Conservation (phyloP, 495 filamentous ascomycete species). For the Cenococcum geophilum region DNA sequence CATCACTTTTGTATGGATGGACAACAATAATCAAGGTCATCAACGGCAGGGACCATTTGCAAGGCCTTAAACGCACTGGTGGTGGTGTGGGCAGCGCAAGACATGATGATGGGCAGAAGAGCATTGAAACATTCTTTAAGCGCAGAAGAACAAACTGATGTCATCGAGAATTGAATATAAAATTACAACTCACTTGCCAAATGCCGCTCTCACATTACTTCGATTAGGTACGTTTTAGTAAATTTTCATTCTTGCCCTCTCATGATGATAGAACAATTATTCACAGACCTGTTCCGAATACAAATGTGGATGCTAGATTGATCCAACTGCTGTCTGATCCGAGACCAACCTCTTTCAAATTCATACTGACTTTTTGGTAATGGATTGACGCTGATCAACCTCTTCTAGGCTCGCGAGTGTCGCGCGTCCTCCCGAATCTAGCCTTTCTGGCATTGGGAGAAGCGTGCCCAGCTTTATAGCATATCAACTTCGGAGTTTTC, state of each 20-base stretch:
- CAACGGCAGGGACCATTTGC: constrained; percentile 63
- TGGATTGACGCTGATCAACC: background rate
- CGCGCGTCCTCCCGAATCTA: too few relatives aligned
- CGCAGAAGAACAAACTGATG: constrained; percentile 37
- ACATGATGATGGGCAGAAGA: constrained; percentile 65
- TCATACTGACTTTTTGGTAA: background rate
- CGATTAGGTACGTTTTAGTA: constrained; percentile 25
- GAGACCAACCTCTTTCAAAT: background rate
- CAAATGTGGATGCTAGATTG: constrained; percentile 54
- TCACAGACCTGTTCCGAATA: constrained; percentile 80
- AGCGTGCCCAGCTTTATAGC: too few relatives aligned
- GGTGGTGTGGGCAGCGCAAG: constrained; percentile 70
- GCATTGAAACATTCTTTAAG: constrained; percentile 74
- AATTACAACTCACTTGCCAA: background rate
- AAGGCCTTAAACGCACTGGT: constrained; percentile 64
- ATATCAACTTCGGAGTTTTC: too few relatives aligned
- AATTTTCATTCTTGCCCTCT: constrained; percentile 23
- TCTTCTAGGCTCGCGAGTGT: background rate
- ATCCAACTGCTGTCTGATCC: constrained; percentile 78
- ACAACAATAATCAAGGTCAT: constrained; percentile 45
- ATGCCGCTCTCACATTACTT: background rate
- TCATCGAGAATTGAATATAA: background rate
- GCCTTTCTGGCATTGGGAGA: too few relatives aligned
- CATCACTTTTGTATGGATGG: constrained; percentile 25
- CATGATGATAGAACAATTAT: constrained; percentile 61